Evolutionary conservation across 1,284 basidiomycete genomes (phyloP), one percentile per base, ranked within the genome.

Genomic region (Albatrellus sp.): DNA sequence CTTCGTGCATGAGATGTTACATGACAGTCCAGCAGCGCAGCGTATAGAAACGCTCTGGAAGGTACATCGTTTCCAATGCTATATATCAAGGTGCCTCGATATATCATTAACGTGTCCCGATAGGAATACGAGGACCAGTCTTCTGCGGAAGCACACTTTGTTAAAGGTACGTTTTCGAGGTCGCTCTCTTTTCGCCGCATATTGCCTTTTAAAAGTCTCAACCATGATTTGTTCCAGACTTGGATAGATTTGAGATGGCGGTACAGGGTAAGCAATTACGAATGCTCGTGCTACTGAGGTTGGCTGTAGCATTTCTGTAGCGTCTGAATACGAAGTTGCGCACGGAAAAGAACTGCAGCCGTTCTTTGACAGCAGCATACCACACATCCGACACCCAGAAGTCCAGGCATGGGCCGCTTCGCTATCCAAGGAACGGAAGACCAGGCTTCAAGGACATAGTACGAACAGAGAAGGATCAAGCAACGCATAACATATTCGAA

Each of bases 181-280:
- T 51, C 14, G 47, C 19, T 5, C 28, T 10, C 11, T 11, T 14
- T 14, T 19, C 7, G 16, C n/a, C 10, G 37, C 8, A 6, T 39
- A 11, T 31, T 12, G 24, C 17, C 24, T 39, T 39, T 6, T 20
- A 3, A 24, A 11, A 14, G 11, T 8, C 8, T 9, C 7, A 5
- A 11, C 8, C 11, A 13, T 7, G 4, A 24, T 24, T 24, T 24
- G 7, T 24, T 19, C 44, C 34, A 88, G 85, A 98, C 60, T 72
- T 98, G 10, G 94, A 98, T 60, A 72, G 90, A 10, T 82, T 97
- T 48, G 94, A 98, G 62, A 85, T 98, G 73, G 86, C 88, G 2
- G 68, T 87, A 0, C 86, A 89, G 72, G 84, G 84, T 79, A 54
- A 16, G 52, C 48, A 38, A 20, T 41, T 20, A 5, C 39, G 16